A percentile compares a stretch with the other conserved stretches of the same genome.
These are phyloP conservation scores for Misopates orontium DNA, from an alignment of 257 asterid species.

Conservation along the genomic window DNA sequence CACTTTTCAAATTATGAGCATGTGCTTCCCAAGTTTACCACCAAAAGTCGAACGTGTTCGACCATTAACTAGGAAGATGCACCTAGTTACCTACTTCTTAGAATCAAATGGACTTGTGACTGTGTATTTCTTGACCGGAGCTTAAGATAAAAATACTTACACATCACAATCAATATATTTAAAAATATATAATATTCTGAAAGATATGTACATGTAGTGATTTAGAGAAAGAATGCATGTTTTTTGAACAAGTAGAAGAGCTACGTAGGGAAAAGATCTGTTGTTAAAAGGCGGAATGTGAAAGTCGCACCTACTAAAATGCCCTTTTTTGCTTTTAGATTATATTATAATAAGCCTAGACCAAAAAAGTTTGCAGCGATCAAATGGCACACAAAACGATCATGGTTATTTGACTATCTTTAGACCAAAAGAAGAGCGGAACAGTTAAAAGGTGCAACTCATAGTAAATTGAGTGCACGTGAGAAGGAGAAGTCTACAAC, in stretches of 20 bases:
- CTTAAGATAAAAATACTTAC: neutral
- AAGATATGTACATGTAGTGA: too few relatives aligned
- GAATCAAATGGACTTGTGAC: constrained; percentile 15
- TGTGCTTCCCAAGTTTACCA: constrained; percentile 35
- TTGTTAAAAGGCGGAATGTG: constrained; percentile 37
- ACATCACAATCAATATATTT: too few relatives aligned
- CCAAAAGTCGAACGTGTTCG: constrained; percentile 27
- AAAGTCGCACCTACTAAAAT: constrained; percentile 26
- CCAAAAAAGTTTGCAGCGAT: constrained; percentile 26
- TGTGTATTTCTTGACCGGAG: too few relatives aligned
- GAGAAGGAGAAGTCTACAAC: constrained; percentile 15
- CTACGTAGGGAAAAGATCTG: constrained; percentile 1
- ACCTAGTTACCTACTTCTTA: constrained; percentile 30
- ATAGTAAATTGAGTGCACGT: constrained; percentile 36
- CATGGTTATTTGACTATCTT: constrained; percentile 26
- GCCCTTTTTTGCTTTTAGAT: constrained; percentile 16
- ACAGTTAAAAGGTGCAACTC: neutral
- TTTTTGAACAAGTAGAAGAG: neutral
- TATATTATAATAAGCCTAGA: constrained; percentile 14
- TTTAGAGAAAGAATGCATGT: too few relatives aligned
- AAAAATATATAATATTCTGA: neutral
- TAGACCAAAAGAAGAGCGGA: constrained; percentile 25
- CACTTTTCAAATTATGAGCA: constrained; percentile 37
- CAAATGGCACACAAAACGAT: constrained; percentile 16
- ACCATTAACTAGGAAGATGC: constrained; percentile 51